Conservation (phyloP, 108 stramenopile species). For the Nannochloropsis gaditana region DNA sequence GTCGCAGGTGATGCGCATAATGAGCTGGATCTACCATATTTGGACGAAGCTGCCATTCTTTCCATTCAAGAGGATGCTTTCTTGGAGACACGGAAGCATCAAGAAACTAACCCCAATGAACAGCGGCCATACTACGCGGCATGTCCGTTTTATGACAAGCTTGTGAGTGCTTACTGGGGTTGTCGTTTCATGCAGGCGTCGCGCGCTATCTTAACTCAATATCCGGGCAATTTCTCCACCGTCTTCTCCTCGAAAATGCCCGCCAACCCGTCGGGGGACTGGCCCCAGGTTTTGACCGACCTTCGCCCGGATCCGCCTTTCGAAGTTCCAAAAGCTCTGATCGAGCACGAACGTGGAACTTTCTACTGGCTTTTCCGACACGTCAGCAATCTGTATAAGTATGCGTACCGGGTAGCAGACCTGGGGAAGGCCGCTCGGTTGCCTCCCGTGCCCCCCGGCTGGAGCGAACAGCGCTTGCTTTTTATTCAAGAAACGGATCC, state of each 20-base stretch:
- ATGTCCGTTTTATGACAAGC: constrained; percentile 17
- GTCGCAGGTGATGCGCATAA: no score
- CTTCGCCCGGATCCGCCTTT: background rate
- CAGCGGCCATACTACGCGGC: background rate
- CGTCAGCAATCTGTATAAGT: constrained; percentile 10
- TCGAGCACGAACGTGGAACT: constrained; percentile 2
- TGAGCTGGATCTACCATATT: no score
- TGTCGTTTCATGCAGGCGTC: background rate
- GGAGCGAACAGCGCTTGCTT: constrained; percentile 10
- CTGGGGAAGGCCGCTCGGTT: background rate
- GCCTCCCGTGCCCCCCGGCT: background rate
- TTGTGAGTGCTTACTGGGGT: background rate
- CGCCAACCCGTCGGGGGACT: background rate
- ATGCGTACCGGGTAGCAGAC: background rate
- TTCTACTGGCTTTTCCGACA: constrained; percentile 2
- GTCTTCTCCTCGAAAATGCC: constrained; percentile 9
- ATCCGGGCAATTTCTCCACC: background rate
- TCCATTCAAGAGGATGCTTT: background rate
- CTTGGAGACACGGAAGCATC: background rate
- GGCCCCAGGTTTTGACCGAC: background rate
- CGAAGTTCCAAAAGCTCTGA: background rate
- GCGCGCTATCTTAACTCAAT: background rate
- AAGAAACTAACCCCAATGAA: background rate
- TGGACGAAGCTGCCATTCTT: background rate
- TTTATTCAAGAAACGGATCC: background rate